phyloP scores from a whole-genome alignment of 2,329 filamentous ascomycete species.

The Akanthomyces muscarius region DNA sequence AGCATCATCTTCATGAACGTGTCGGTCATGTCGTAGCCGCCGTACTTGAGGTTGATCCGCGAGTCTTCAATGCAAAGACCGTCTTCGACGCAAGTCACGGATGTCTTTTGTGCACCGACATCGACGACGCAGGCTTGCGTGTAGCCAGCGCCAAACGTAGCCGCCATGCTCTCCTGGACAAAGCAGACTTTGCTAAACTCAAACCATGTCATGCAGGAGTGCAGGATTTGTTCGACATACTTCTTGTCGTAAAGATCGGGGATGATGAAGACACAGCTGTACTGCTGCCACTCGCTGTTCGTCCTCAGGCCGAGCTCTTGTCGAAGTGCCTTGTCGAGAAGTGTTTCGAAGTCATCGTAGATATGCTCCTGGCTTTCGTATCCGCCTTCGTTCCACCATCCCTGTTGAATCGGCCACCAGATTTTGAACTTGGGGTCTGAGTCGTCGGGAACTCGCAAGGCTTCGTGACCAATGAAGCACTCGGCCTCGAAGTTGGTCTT shows the following conservation, averaged over 20 bases:
- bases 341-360: slow-evolving; percentile 80
- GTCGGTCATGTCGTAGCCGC: slow-evolving; percentile 88
- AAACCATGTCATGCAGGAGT: slow-evolving; percentile 84
- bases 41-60: slow-evolving; percentile 89
- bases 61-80: slow-evolving; percentile 94
- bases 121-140: slow-evolving; percentile 94
- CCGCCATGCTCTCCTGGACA: slow-evolving; percentile 92
- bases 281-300: slow-evolving; percentile 80
- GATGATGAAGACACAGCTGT: slow-evolving; percentile 95
- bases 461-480: slow-evolving; percentile 77
- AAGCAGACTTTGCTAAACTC: slow-evolving; percentile 87
- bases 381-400: slow-evolving; percentile 86
- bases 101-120: slow-evolving; percentile 95
- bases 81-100: slow-evolving; percentile 94
- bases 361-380: slow-evolving; percentile 77
- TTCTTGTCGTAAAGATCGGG: slow-evolving; percentile 94
- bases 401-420: slow-evolving; percentile 85
- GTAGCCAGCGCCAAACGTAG: slow-evolving; percentile 91
- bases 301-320: slow-evolving; percentile 75
- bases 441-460: slow-evolving; percentile 81
- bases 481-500: slow-evolving; percentile 58
- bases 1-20: slow-evolving; percentile 98
- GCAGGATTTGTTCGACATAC: slow-evolving; percentile 80
- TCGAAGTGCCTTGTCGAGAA: slow-evolving; percentile 81
- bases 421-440: slow-evolving; percentile 87